A percentile compares a stretch with the other conserved stretches of the same genome.
Evolutionary conservation across 2,329 filamentous ascomycete genomes (phyloP).

Genomic region (Fusarium avenaceum): DNA sequence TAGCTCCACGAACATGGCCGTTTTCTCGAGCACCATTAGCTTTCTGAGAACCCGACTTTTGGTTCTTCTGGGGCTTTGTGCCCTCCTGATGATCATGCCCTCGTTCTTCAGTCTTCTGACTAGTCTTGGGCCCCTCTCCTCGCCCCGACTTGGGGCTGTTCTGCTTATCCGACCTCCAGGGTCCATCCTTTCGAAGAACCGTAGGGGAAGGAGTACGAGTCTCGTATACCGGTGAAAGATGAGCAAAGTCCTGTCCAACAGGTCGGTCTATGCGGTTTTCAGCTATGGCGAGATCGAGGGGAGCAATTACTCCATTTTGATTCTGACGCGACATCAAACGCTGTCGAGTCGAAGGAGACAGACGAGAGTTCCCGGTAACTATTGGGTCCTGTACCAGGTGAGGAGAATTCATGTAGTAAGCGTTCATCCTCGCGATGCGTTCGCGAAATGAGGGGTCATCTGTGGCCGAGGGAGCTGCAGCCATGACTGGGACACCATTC

Average conservation of each 20-base stretch:
- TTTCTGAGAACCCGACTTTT: slow-evolving; percentile 51
- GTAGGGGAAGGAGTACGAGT: slow-evolving; percentile 78
- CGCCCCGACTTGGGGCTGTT: slow-evolving; percentile 39
- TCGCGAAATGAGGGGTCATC: slow-evolving; percentile 60
- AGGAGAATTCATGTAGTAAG: slow-evolving; percentile 49
- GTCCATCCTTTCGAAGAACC: slow-evolving; percentile 66
- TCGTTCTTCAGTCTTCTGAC: slow-evolving; percentile 46
- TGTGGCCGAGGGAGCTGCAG: slow-evolving; percentile 38
- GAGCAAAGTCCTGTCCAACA: slow-evolving; percentile 58
- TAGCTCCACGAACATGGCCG: slow-evolving; percentile 66
- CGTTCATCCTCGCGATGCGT: slow-evolving; percentile 58
- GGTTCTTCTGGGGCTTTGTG: slow-evolving; percentile 45
- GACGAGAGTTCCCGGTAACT: slow-evolving; percentile 47
- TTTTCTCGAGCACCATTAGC: slow-evolving; percentile 62
- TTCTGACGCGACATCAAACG: slow-evolving; percentile 58
- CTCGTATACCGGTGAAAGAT: slow-evolving; percentile 81
- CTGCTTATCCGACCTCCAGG: slow-evolving; percentile 48
- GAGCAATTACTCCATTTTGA: slow-evolving; percentile 65
- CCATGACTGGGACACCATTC: slow-evolving; percentile 25
- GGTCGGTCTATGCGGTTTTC: slow-evolving; percentile 58
- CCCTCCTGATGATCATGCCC: slow-evolving; percentile 48
- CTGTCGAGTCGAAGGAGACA: slow-evolving; percentile 55
- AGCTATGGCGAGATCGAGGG: slow-evolving; percentile 67
- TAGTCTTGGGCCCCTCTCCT: slow-evolving; percentile 39
- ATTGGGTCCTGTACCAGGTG: slow-evolving; percentile 52